A percentile compares a stretch with the other conserved stretches of the same genome.
Conservation (phyloP, 2,329 filamentous ascomycete genomes). For the Pseudogymnoascus sp. region DNA sequence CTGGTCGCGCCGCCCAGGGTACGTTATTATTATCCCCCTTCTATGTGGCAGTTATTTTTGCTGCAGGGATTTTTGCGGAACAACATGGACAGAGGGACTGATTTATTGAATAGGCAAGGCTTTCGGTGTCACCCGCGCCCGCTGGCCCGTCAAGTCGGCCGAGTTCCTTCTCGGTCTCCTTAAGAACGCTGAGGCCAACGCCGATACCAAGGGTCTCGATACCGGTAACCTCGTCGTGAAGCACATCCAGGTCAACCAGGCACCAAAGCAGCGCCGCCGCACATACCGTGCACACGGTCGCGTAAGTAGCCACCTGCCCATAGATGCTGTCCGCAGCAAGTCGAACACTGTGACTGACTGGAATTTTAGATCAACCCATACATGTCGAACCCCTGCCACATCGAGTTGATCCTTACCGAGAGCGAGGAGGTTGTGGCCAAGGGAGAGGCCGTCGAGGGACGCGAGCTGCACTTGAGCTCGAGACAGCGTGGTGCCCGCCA, state of each 20-base stretch:
- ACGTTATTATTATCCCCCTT: conserved; percentile 39
- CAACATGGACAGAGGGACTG: conserved; percentile 15
- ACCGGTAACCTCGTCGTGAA: conserved; percentile 96
- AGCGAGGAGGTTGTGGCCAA: conserved; percentile 94
- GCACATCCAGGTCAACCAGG: conserved; percentile 99
- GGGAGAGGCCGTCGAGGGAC: conserved; percentile 60
- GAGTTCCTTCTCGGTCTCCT: conserved; percentile 96
- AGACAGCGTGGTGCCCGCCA: conserved; percentile 78
- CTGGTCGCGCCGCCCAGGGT: conserved; percentile 96
- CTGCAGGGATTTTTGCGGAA: not conserved
- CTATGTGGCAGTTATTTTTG: not conserved
- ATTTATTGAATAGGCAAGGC: conserved; percentile 70
- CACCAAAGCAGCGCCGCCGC: conserved; percentile 96
- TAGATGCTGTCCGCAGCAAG: not conserved
- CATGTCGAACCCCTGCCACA: conserved; percentile 99
- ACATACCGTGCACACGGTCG: conserved; percentile 99
- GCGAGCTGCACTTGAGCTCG: conserved; percentile 69
- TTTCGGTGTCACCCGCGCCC: conserved; percentile 95
- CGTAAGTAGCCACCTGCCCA: conserved; percentile 56
- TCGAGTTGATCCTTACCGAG: conserved; percentile 99
- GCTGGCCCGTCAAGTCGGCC: conserved; percentile 99
- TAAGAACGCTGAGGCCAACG: conserved; percentile 95
- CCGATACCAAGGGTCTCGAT: conserved; percentile 94
- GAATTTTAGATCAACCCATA: conserved; percentile 91
- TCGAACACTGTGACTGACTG: conserved; percentile 24